phyloP scores from a whole-genome alignment of 495 filamentous ascomycete species.

The Penicillium steckii region DNA sequence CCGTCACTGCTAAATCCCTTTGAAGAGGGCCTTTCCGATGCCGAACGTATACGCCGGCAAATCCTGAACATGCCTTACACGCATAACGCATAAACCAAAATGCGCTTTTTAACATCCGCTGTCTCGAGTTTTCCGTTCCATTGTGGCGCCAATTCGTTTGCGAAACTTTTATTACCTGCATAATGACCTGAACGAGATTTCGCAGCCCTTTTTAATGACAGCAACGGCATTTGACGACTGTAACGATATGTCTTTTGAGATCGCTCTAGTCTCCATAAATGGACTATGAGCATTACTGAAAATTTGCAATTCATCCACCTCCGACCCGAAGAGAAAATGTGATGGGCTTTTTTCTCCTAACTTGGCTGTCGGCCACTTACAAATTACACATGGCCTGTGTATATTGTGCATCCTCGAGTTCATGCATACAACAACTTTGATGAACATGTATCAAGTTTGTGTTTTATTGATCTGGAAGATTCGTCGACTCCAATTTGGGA shows the following conservation, averaged over 20 bases:
- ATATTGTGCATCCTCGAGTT: neutral
- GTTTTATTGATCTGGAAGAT: neutral
- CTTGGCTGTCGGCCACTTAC: slow-evolving; percentile 2
- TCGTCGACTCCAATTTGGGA: neutral
- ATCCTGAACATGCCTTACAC: slow-evolving; percentile 42
- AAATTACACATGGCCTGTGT: neutral
- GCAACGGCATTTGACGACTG: slow-evolving; percentile 41
- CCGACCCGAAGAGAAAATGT: slow-evolving; percentile 25
- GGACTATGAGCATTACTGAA: slow-evolving; percentile 4
- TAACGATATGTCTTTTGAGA: slow-evolving; percentile 32
- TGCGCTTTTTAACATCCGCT: slow-evolving; percentile 10
- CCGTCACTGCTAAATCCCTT: slow-evolving; percentile 36
- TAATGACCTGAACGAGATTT: slow-evolving; percentile 37
- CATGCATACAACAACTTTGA: neutral
- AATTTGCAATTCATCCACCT: slow-evolving; percentile 9
- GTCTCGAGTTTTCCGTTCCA: slow-evolving; percentile 13
- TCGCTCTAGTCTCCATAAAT: slow-evolving; percentile 6
- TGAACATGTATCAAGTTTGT: neutral
- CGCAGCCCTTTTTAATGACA: slow-evolving; percentile 31
- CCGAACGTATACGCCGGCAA: slow-evolving; percentile 47
- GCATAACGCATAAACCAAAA: slow-evolving; percentile 32
- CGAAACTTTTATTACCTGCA: slow-evolving; percentile 16
- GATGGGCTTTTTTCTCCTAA: slow-evolving; percentile 22
- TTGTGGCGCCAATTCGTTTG: slow-evolving; percentile 22
- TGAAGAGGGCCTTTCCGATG: slow-evolving; percentile 44